Evolutionary conservation across 345 rosid genomes (phyloP).

Genomic region (Lenwebbia sp.): DNA sequence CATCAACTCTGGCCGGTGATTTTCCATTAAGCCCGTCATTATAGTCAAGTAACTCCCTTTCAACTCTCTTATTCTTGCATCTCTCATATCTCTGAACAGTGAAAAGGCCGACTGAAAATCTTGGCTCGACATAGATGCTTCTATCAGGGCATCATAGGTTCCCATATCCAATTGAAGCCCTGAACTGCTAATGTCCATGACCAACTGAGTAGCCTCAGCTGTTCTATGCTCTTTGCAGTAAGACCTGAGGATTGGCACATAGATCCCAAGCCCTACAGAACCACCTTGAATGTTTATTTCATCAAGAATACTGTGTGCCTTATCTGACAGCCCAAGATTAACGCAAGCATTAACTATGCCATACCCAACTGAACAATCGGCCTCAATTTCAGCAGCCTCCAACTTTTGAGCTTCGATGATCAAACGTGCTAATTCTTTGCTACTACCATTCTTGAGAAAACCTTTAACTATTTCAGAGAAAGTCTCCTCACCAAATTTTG

Average conservation of each 20-base stretch:
- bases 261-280: conserved; percentile 65
- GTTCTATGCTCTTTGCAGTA: conserved; percentile 73
- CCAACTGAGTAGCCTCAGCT: conserved; percentile 90
- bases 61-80: conserved; percentile 41
- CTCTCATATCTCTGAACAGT: conserved; percentile 87
- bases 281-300: conserved; percentile 68
- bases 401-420: conserved; percentile 67
- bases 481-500: conserved; percentile 38
- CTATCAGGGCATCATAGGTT: conserved; percentile 54
- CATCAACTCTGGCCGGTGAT: conserved; percentile 73
- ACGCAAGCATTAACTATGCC: conserved; percentile 70
- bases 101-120: conserved; percentile 90
- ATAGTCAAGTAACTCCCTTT: conserved; percentile 79
- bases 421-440: conserved; percentile 62
- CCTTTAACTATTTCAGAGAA: conserved; percentile 55
- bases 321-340: conserved; percentile 58
- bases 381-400: conserved; percentile 20
- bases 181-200: conserved; percentile 54
- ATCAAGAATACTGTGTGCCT: conserved; percentile 76
- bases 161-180: conserved; percentile 64
- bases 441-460: conserved; percentile 42
- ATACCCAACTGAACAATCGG: conserved; percentile 55
- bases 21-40: conserved; percentile 83
- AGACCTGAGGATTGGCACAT: conserved; percentile 74
- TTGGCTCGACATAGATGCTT: conserved; percentile 85